Evolutionary conservation across 306 rosid genomes (phyloP).

Genomic region (Oxytropis ochrocephala): DNA sequence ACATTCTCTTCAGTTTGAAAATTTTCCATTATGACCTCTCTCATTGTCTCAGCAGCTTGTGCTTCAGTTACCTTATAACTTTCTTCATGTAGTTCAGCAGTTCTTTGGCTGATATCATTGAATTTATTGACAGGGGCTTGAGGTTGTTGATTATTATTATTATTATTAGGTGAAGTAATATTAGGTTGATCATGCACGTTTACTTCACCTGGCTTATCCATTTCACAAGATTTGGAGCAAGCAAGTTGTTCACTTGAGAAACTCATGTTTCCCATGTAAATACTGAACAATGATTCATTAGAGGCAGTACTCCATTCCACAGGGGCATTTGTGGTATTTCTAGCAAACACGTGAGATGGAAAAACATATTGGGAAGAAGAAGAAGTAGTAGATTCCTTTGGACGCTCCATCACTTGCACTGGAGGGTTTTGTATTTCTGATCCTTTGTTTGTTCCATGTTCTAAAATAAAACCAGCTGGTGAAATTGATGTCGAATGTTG

Average conservation of each 20-base stretch:
- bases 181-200: slow-evolving; percentile 3
- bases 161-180: slow-evolving; percentile 23
- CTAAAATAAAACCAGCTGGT: neutral
- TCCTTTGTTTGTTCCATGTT: slow-evolving; percentile 4
- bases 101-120: slow-evolving; percentile 25
- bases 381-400: slow-evolving; percentile 24
- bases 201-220: slow-evolving; percentile 33
- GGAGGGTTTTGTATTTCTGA: slow-evolving; percentile 49
- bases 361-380: slow-evolving; percentile 38
- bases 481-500: neutral
- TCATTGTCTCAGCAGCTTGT: slow-evolving; percentile 68
- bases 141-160: slow-evolving; percentile 1
- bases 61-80: slow-evolving; percentile 35
- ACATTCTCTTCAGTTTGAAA: neutral
- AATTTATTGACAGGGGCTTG: slow-evolving; percentile 24
- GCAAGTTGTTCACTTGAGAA: slow-evolving; percentile 58
- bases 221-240: slow-evolving; percentile 14
- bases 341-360: slow-evolving; percentile 68
- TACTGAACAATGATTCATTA: slow-evolving; percentile 83
- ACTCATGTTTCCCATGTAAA: slow-evolving; percentile 79
- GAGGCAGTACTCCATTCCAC: slow-evolving; percentile 80
- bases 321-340: slow-evolving; percentile 41
- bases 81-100: slow-evolving; percentile 14
- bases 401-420: slow-evolving; percentile 63
- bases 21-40: slow-evolving; percentile 67